These are phyloP conservation scores for Neofusicoccum ribis DNA, from an alignment of 2,329 filamentous ascomycete species.

Conservation along the genomic window DNA sequence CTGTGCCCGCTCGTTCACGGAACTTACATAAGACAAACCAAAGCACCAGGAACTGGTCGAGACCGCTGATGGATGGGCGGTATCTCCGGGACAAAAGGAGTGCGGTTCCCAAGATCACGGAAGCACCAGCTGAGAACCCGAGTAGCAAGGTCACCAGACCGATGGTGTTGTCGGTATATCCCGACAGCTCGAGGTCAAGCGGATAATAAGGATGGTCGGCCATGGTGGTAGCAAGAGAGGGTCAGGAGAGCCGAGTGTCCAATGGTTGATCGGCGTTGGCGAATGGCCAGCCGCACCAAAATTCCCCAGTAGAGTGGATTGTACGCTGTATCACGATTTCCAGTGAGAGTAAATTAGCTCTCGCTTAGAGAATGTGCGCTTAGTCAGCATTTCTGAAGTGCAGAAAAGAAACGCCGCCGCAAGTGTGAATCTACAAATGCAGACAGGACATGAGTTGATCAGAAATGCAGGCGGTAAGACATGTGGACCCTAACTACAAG, in stretches of 20 bases:
- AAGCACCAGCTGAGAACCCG: not conserved
- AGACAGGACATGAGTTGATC: too few species aligned
- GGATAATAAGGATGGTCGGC: constrained; percentile 2
- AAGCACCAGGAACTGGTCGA: constrained; percentile 2
- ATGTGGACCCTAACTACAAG: constrained; percentile 82
- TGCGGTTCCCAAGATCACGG: not conserved
- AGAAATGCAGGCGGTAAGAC: not conserved
- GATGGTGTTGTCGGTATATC: not conserved
- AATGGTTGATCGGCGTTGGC: not conserved
- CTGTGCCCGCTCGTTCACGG: not conserved
- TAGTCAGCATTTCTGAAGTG: not conserved
- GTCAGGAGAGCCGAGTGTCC: not conserved
- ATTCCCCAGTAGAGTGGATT: not conserved
- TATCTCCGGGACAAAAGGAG: not conserved
- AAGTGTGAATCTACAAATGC: too few species aligned
- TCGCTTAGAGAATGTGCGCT: constrained; percentile 9
- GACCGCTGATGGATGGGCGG: not conserved
- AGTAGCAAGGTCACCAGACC: not conserved
- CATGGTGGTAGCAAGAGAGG: not conserved
- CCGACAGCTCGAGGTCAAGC: not conserved
- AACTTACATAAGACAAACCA: constrained; percentile 16
- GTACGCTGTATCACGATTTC: not conserved
- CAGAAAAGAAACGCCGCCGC: too few species aligned
- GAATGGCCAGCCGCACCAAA: not conserved
- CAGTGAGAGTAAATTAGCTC: not conserved